Conservation (phyloP, 768 basidiomycete species). For the Amanita pallidorosea region DNA sequence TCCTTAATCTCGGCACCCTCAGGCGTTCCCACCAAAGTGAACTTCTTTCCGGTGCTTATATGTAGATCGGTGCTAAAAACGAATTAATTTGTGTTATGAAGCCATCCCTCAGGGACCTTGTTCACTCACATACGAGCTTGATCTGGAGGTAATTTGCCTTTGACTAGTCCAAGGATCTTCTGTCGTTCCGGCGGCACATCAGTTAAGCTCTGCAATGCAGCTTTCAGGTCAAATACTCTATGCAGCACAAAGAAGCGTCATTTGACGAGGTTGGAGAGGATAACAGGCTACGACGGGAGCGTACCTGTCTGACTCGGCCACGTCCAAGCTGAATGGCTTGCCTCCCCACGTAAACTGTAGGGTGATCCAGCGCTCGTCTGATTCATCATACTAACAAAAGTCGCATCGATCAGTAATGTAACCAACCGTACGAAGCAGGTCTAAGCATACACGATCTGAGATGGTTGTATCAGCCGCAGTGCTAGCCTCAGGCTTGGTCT, state of each 20-base stretch:
- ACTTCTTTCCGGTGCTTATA: conserved; percentile 55
- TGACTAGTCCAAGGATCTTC: conserved; percentile 80
- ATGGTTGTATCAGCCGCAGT: neutral
- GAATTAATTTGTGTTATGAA: conserved; percentile 5
- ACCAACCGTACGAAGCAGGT: neutral
- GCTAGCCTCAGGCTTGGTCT: neutral
- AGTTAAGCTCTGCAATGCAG: conserved; percentile 53
- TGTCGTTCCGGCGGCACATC: conserved; percentile 76
- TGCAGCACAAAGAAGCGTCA: conserved; percentile 3
- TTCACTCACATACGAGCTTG: conserved; percentile 49
- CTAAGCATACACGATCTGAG: neutral
- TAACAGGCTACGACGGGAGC: conserved; percentile 1
- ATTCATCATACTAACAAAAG: neutral
- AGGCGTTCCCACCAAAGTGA: conserved; percentile 80
- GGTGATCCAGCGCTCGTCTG: conserved; percentile 42
- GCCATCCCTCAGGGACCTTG: neutral
- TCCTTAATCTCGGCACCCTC: conserved; percentile 82
- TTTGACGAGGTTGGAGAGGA: neutral
- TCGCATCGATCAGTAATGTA: neutral
- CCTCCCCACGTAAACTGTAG: conserved; percentile 68
- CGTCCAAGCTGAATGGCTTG: conserved; percentile 48
- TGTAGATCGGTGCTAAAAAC: conserved; percentile 43
- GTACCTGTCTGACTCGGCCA: conserved; percentile 75
- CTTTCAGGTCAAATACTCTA: conserved; percentile 78
- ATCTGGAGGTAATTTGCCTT: conserved; percentile 74